Conservation (phyloP, 805 yeast genomes). For the Ascoidea asiatica region DNA sequence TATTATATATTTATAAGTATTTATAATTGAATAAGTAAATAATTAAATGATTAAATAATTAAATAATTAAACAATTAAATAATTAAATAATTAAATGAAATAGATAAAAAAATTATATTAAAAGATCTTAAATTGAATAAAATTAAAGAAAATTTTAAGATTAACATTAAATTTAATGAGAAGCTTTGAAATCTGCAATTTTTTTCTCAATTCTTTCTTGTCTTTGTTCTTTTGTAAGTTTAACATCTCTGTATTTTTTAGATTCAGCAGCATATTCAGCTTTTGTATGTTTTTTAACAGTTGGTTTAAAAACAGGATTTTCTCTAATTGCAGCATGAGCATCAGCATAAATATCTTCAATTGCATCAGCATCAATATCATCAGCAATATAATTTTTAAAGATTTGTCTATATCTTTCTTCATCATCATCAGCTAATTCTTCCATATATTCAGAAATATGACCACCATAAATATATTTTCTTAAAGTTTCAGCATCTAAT, state of each 20-base stretch:
- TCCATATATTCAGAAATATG: conserved; percentile 99
- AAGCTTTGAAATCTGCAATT: conserved; percentile 77
- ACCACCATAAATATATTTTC: conserved; percentile 99
- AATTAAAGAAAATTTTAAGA: neutral
- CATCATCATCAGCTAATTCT: conserved; percentile 99
- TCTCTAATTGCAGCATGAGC: conserved; percentile 96
- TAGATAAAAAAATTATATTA: neutral
- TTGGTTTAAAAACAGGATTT: conserved; percentile 83
- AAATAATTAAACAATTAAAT: no score
- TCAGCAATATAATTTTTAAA: conserved; percentile 95
- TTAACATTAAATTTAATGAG: conserved; percentile 3
- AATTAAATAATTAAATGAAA: no score
- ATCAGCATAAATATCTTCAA: conserved; percentile 89
- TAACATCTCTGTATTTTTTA: conserved; percentile 78
- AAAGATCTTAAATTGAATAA: no score
- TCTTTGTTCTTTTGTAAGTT: conserved; percentile 88
- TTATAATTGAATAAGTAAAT: no score
- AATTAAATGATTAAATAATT: no score
- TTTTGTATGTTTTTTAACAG: conserved; percentile 90
- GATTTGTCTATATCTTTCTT: conserved; percentile 94
- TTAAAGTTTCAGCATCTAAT: conserved; percentile 90
- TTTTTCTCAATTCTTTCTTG: conserved; percentile 78
- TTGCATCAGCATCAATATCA: conserved; percentile 91
- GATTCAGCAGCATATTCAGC: conserved; percentile 96
- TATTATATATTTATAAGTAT: neutral